Evolutionary conservation across 2,329 filamentous ascomycete species (phyloP), one percentile per base, ranked within the genome.

Genomic region (Penicillium vulpinum): DNA sequence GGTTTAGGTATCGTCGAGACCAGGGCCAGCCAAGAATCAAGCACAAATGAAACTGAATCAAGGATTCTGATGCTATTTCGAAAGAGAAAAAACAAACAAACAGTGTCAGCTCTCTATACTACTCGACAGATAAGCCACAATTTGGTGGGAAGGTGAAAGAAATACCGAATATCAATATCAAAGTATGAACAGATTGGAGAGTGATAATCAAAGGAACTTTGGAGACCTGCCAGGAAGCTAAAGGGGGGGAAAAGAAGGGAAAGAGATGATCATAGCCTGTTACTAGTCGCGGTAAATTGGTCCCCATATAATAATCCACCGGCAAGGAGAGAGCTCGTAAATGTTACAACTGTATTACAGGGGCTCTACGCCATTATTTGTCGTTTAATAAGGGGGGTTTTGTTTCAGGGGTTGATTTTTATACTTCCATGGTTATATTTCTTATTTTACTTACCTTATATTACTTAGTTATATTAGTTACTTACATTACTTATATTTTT

Each of bases 21-120:
- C 66, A 68, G 66, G 65, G 61, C 68, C 70, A 70, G 72, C 67
- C 67, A 65, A 66, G 61, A 62, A 62, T 59, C 58, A 62, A 62
- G 54, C 54, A 40, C 43, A 31, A 40, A 22, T 29, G 24, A 31
- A 31, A 18, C 10, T 31, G 16, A 29, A 33, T 16, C 11, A 26
- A 51, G 28, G 36, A 8, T 22, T 35, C 18, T n/a, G 26, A 35
- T n/a, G 16, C 39, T 36, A 21, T 16, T 31, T n/a, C n/a, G n/a
- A n/a, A n/a, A n/a, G n/a, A 26, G 4, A 13, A 9, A 7, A 11
- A 33, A n/a, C 36, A 26, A 52, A 22, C 36, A 18, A n/a, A n/a
- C 33, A 48, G 16, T 0, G 33, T 54, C 26, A 54, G 41, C 46
- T 15, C 31, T 52, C 35, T 39, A 56, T 51, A 45, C 47, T 56